These are phyloP conservation scores for Tricholomella constricta DNA, from an alignment of 768 basidiomycete genomes.

Conservation along the genomic window DNA sequence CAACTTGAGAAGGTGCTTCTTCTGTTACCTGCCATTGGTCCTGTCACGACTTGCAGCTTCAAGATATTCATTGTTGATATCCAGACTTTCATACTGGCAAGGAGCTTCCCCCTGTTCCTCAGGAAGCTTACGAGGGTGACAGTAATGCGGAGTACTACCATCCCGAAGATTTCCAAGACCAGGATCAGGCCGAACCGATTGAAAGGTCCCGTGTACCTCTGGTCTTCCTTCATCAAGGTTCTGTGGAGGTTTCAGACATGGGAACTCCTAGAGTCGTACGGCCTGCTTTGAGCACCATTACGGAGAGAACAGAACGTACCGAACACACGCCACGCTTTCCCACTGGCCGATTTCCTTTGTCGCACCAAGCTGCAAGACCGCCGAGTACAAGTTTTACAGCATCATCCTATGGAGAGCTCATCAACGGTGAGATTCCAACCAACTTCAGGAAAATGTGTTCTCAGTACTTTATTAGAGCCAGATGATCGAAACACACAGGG, in stretches of 20 bases:
- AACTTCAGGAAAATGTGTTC: too few relatives aligned
- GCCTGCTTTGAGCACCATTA: slow-evolving; percentile 61
- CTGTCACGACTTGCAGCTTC: slow-evolving; percentile 4
- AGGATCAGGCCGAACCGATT: slow-evolving; percentile 25
- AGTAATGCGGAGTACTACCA: slow-evolving; percentile 25
- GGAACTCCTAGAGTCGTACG: slow-evolving; percentile 28
- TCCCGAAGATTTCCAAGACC: slow-evolving; percentile 16
- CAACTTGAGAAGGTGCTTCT: slow-evolving; percentile 63
- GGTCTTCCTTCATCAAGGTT: slow-evolving; percentile 56
- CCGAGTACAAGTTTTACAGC: slow-evolving; percentile 39
- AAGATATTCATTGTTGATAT: slow-evolving; percentile 11
- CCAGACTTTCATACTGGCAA: slow-evolving; percentile 16
- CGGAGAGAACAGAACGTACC: slow-evolving; percentile 67
- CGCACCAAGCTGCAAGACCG: slow-evolving; percentile 42
- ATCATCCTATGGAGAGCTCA: slow-evolving; percentile 65
- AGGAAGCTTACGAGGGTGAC: slow-evolving; percentile 8
- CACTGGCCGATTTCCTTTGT: slow-evolving; percentile 39
- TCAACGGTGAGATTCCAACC: slow-evolving; percentile 46
- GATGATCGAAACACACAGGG: slow-evolving; percentile 14
- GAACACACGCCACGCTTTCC: slow-evolving; percentile 55
- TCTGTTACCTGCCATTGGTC: slow-evolving; percentile 26
- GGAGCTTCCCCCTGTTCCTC: slow-evolving; percentile 22
- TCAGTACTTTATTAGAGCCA: slow-evolving; percentile 1
- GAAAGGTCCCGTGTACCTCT: slow-evolving; percentile 55
- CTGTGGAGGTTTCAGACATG: slow-evolving; percentile 33